Base-by-base conservation (phyloP, 2,329 filamentous ascomycete genomes). In the Colletotrichum sp. region DNA sequence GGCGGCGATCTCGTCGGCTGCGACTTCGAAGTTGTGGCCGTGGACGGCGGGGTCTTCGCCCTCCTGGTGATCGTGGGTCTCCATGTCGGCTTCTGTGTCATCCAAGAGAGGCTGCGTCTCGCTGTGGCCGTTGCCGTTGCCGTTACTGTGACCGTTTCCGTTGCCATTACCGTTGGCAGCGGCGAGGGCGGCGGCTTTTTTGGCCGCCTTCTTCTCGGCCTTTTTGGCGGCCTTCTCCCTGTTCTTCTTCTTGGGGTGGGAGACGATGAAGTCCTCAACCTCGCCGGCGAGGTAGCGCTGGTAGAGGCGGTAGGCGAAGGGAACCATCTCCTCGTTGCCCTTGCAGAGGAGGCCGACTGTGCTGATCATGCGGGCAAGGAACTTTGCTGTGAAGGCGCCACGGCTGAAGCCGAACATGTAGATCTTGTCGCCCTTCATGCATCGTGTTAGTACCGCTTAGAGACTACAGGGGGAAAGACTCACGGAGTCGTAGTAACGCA, bases 401-500 rank as follows among this genome's bases (percentile, higher is more conserved):
- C 89, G 86, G 9, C 86, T 88, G 79, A 90, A 90, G 14, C 89
- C 89, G 64, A 90, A 90, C 78, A 90, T 87, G 78, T 90, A 91
- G 39, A 91, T 89, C 65, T 86, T 86, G 77, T 89, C 88, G 1
- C 84, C 87, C 79, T 88, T 21, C 2, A 28, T 3, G 14, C 3
- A 10, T 4, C 21, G 70, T 30, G 21, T 26, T 26, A 26, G 26
- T 26, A 26, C 26, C 2, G 2, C 26, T 26, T 26, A 26, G 5
- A 26, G 26, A 26, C 26, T 7, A 26, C 6, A 2, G 26, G 7
- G 26, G 26, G 26, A 26, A 6, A 26, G 2, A 26, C 26, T 26
- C 26, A 26, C 26, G n/a, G 81, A 80, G 34, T 85, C 81, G 71
- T 90, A 90, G 79, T 88, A 89, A 12, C 87, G 85, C 89, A 91